Evolutionary conservation across 164 flowering plant genomes (phyloP), one percentile per base, ranked within the genome.

Genomic region (Chloranthus sessilifolius): DNA sequence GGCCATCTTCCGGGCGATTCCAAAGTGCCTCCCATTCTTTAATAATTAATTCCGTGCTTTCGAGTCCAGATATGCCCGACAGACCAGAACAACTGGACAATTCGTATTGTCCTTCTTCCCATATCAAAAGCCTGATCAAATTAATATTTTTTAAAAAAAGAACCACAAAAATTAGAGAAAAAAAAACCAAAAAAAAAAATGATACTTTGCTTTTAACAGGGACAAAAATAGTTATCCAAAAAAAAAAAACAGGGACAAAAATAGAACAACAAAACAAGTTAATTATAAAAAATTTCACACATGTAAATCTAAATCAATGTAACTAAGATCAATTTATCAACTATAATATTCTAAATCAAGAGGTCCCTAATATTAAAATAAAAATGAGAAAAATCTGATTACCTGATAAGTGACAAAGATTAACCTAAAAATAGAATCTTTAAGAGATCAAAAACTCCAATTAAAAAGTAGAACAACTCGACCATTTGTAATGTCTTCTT

Each of bases 21-120:
- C 59, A 61, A 40, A 65, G 48, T 34, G 56, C 66, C 48, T 64
- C 72, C 74, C 65, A 75, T 43, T 72, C 79, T 50, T 74, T 61
- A 51, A 62, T 55, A 46, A 65, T 59, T 50, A 50, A 4, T 27
- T 65, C 65, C 10, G 60, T 39, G 48, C 55, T 70, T 37, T 51
- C 72, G 50, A 39, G 20, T 54, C 76, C 76, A 59, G 76, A 35
- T 42, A 37, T 37, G 35, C 29, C 23, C 3, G 62, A 49, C 14
- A 63, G 46, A 52, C 31, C 38, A 16, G 67, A 59, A 48, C 39
- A 19, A 37, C 45, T 27, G 29, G 48, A n/a, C 1, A 74, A 47
- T 39, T 75, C 85, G 56, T 67, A 72, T 59, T 87, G 64, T 60
- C 76, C 76, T 47, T 87, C 95, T 67, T 82, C 98, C 98, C 95